These are phyloP conservation scores for Nymphaea thermarum DNA, from an alignment of 164 flowering plant genomes.

Conservation along the genomic window DNA sequence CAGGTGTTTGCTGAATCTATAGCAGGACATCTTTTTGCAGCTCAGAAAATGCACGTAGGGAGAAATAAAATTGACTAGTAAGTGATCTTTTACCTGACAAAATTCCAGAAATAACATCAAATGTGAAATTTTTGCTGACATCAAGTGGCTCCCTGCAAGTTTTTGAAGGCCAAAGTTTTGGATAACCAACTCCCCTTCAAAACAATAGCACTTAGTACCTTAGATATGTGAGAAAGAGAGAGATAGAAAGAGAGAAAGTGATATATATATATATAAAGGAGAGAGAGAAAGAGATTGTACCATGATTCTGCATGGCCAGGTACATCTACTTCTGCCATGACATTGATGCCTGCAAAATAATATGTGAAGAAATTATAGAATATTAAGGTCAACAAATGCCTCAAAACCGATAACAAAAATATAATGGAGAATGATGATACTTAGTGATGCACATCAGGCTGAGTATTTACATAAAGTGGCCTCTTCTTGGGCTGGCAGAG, in stretches of 20 bases:
- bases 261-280: neutral
- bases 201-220: constrained; percentile 8
- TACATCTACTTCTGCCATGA: constrained; percentile 91
- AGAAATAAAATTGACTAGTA: no score
- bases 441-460: neutral
- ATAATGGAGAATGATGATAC: neutral
- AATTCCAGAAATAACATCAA: constrained; percentile 75
- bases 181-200: constrained; percentile 92
- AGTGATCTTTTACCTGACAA: constrained; percentile 39
- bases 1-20: no score
- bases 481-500: no score
- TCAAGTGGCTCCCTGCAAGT: constrained; percentile 93
- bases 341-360: constrained; percentile 60
- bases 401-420: neutral
- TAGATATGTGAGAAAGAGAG: neutral
- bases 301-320: constrained; percentile 98
- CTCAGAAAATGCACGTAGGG: no score
- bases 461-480: no score
- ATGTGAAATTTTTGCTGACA: constrained; percentile 73
- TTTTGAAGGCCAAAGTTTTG: constrained; percentile 91
- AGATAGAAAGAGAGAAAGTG: neutral
- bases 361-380: neutral
- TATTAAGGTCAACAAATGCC: neutral
- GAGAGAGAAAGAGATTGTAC: constrained; percentile 19
- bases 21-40: no score